Evolutionary conservation across 768 basidiomycete genomes (phyloP).

Genomic region (Lanmaoa pseudosensibilis): DNA sequence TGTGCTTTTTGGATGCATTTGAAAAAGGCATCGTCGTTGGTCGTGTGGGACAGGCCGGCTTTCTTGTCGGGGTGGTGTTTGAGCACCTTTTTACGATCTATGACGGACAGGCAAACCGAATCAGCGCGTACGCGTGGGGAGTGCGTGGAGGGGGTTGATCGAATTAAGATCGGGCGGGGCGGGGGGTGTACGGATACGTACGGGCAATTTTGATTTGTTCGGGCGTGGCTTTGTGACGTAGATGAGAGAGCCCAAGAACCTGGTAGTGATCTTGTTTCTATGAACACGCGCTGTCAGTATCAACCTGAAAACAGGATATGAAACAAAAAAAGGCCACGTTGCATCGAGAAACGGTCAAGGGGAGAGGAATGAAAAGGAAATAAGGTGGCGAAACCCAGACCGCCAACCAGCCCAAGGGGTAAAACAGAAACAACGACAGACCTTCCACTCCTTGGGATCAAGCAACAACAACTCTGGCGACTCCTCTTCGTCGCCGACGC

Average conservation of each 20-base stretch:
- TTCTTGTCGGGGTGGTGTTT: constrained; percentile 99
- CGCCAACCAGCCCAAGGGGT: too few species aligned
- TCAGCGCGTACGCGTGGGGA: not conserved
- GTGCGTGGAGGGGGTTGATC: not conserved
- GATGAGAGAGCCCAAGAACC: constrained; percentile 89
- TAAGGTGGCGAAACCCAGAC: not conserved
- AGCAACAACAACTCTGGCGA: constrained; percentile 59
- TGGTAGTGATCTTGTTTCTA: constrained; percentile 99
- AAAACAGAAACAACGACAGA: constrained; percentile 30
- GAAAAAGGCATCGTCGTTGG: constrained; percentile 98
- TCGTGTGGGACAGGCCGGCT: constrained; percentile 68
- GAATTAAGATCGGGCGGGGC: constrained; percentile 15
- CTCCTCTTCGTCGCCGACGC: constrained; percentile 91
- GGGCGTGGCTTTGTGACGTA: constrained; percentile 81
- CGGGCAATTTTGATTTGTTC: constrained; percentile 97
- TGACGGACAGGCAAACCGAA: not conserved
- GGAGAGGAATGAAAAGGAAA: not conserved
- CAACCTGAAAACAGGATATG: not conserved
- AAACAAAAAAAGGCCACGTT: not conserved
- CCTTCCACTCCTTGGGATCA: constrained; percentile 99
- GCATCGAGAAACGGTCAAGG: not conserved
- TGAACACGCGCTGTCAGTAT: constrained; percentile 8
- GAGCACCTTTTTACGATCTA: constrained; percentile 98
- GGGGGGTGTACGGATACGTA: constrained; percentile 44
- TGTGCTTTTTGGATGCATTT: constrained; percentile 99